Evolutionary conservation across 441 rosid species (phyloP), one percentile per base, ranked within the genome.

Genomic region (Bocquillonia castaneifolia): DNA sequence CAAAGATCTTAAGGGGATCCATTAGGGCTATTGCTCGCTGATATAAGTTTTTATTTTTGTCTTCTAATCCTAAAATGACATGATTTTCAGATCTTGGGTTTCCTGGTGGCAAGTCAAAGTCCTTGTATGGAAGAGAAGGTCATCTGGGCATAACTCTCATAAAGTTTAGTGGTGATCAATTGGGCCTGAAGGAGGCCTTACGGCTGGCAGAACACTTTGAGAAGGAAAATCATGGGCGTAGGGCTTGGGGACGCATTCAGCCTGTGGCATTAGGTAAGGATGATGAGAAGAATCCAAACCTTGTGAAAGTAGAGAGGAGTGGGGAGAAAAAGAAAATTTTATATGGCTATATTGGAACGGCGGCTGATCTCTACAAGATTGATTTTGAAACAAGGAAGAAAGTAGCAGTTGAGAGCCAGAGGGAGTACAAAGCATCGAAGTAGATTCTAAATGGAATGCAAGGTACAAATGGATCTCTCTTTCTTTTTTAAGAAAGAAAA

Each of bases 121-220:
- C 96, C 62, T 72, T 95, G 63, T 92, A 90, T 75, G 94, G 88
- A 59, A 90, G 93, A 82, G 99, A 92, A 6, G 99, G 99, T 76
- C 99, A 90, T 84, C 77, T 83, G 63, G 99, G 98, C 67, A 77
- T 85, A 52, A 89, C 95, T 29, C 81, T 88, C 66, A 77, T 88
- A 48, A 90, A 81, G 88, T 95, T 87, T 81, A 66, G 75, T 22
- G 86, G 88, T 50, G 89, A 90, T 63, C 85, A 80, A 53, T 77
- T 82, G 31, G 96, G 99, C 72, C 77, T 92, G 77, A 84, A 77
- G 69, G 92, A 90, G 72, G 99, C 98, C 47, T 18, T 80, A 65
- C 79, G 73, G 74, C 75, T 95, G 79, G 87, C 89, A 10, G 92
- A 92, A 59, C 80, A 83, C 80, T 95, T 90, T 68, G 95, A 90